Percentiles rank a stretch among this genome's conserved stretches.
These are phyloP conservation scores for Dictyostelium intermedium DNA, from an alignment of 78 protist species.

Conservation along the genomic window DNA sequence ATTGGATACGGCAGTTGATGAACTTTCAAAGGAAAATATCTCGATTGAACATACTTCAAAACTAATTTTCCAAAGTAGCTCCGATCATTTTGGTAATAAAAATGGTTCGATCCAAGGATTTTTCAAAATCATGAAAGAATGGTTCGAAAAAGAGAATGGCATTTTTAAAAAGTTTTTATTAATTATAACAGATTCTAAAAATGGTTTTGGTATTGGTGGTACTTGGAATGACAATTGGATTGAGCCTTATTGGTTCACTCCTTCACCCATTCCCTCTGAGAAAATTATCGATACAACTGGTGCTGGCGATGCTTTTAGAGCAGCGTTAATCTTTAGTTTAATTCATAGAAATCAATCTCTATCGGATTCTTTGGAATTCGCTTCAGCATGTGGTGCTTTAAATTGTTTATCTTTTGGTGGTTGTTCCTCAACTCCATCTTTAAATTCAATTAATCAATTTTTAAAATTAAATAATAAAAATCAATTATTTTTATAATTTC, in stretches of 20 bases:
- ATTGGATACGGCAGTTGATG: not conserved
- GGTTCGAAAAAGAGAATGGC: not conserved
- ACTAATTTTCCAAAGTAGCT: constrained; percentile 6
- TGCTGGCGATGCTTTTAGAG: constrained; percentile 66
- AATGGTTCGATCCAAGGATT: not conserved
- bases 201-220: constrained; percentile 61
- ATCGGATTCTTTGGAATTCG: constrained; percentile 7
- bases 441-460: not conserved
- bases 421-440: not conserved
- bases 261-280: not conserved
- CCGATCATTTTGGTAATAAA: constrained; percentile 18
- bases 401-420: constrained; percentile 29
- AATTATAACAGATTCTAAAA: constrained; percentile 41
- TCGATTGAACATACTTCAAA: not conserved
- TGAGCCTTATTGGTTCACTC: not conserved
- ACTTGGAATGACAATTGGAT: not conserved
- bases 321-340: constrained; percentile 31
- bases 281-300: constrained; percentile 22
- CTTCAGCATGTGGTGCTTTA: constrained; percentile 33
- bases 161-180: not conserved
- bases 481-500: not conserved
- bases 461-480: not conserved
- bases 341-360: not conserved
- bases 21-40: not conserved
- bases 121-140: not conserved